Evolutionary conservation across 2,329 filamentous ascomycete genomes (phyloP).

Genomic region (Diaporthe ilicicola): DNA sequence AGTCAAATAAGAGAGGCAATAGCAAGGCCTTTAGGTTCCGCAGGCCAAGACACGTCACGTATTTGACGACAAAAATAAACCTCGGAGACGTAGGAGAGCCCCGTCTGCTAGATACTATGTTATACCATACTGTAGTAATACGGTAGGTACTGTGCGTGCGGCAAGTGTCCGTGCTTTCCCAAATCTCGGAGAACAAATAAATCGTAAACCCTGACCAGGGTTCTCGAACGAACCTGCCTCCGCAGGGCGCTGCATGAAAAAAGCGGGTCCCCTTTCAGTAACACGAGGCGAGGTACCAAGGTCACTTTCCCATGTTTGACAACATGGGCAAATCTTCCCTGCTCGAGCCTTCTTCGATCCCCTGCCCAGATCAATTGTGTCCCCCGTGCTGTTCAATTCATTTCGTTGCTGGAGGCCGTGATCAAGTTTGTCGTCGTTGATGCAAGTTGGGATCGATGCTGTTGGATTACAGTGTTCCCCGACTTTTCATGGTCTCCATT

Average conservation of each 20-base stretch:
- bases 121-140: not conserved
- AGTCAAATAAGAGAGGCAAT: not conserved
- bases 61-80: conserved; percentile 16
- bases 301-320: conserved; percentile 32
- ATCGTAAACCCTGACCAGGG: conserved; percentile 17
- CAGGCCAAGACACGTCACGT: conserved; percentile 21
- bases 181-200: not conserved
- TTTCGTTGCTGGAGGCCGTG: not conserved
- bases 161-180: not conserved
- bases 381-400: not conserved
- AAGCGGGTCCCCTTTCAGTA: conserved; percentile 23
- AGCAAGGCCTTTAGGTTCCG: not conserved
- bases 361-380: not conserved
- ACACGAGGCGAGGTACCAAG: conserved; percentile 29
- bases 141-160: not conserved
- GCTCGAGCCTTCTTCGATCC: not conserved
- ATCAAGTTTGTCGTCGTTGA: conserved; percentile 1
- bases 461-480: not conserved
- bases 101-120: not conserved
- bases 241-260: not conserved
- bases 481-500: not conserved
- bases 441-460: not conserved
- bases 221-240: conserved; percentile 1
- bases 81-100: conserved; percentile 14
- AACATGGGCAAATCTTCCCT: conserved; percentile 21